A percentile compares a stretch with the other conserved stretches of the same genome.
phyloP scores from a whole-genome alignment of 352 stramenopile genomes.

The Globisporangium rhizosaccharum region DNA sequence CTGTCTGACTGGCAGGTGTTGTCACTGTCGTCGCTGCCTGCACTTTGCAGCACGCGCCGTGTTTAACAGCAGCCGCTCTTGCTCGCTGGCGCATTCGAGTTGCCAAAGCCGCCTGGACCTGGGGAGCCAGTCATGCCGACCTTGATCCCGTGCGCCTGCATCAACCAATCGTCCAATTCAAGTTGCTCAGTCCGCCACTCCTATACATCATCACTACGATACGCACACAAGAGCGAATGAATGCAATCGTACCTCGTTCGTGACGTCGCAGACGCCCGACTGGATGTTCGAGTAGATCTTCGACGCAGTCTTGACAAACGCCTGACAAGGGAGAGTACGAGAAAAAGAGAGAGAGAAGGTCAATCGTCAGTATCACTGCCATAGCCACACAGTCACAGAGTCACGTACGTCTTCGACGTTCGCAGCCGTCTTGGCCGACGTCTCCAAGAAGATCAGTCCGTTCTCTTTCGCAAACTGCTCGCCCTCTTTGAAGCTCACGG shows the following conservation, averaged over 20 bases:
- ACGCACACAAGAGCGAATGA: not conserved
- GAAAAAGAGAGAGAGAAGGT: not conserved
- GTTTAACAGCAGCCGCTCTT: constrained; percentile 76
- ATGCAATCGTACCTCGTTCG: constrained; percentile 76
- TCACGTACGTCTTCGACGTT: constrained; percentile 97
- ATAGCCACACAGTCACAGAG: not conserved
- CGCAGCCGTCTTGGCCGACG: constrained; percentile 97
- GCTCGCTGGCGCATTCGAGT: constrained; percentile 60
- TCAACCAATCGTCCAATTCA: not conserved
- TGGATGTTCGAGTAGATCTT: constrained; percentile 97
- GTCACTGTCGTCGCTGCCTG: not conserved
- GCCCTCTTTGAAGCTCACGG: constrained; percentile 97
- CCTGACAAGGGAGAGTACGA: constrained; percentile 27
- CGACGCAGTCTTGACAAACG: constrained; percentile 94
- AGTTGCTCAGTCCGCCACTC: too few species aligned
- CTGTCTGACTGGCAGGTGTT: not conserved
- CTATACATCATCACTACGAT: not conserved
- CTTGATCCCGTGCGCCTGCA: constrained; percentile 84
- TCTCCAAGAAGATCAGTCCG: constrained; percentile 99
- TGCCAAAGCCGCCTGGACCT: constrained; percentile 71
- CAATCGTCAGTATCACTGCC: not conserved
- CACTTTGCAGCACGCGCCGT: too few species aligned
- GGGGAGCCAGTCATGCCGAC: constrained; percentile 83
- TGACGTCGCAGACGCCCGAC: constrained; percentile 92
- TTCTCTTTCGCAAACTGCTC: constrained; percentile 99